Conservation (phyloP, 257 asterid genomes). For the Galeopsis tetrahit region DNA sequence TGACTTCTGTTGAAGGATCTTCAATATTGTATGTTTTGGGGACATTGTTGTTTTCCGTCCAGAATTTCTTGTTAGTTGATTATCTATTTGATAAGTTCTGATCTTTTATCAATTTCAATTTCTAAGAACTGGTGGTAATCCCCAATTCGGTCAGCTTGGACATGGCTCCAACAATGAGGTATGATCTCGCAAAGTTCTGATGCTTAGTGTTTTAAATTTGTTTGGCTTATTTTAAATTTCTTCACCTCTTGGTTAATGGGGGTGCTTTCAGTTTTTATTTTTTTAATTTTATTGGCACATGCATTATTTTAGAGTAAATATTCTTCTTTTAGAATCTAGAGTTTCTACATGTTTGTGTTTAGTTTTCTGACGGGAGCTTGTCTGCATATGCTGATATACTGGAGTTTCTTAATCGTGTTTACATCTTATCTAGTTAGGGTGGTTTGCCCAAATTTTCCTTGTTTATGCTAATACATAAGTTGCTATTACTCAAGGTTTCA, state of each 20-base stretch:
- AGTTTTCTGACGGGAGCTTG: constrained; percentile 17
- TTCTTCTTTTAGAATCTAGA: neutral
- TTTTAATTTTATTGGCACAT: neutral
- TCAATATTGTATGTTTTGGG: constrained; percentile 83
- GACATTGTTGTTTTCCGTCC: constrained; percentile 28
- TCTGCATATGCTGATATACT: neutral
- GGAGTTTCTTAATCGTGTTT: neutral
- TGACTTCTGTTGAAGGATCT: constrained; percentile 88
- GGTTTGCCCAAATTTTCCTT: neutral
- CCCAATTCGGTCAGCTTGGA: constrained; percentile 98
- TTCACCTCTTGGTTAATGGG: neutral
- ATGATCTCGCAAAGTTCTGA: constrained; percentile 20
- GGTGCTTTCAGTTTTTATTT: neutral
- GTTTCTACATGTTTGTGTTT: constrained; percentile 14
- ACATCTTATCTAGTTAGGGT: neutral
- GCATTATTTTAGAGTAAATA: neutral
- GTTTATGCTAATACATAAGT: neutral
- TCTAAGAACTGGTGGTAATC: constrained; percentile 93
- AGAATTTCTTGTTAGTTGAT: constrained; percentile 1
- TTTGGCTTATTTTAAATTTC: neutral
- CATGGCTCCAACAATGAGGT: constrained; percentile 98
- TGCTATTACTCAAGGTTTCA: constrained; percentile 1
- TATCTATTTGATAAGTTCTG: constrained; percentile 34
- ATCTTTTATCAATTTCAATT: constrained; percentile 35
- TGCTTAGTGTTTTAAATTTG: neutral